Percentiles rank a stretch among this genome's conserved stretches.
Conservation (phyloP, 768 basidiomycete species). For the Tephrocybe sp. region DNA sequence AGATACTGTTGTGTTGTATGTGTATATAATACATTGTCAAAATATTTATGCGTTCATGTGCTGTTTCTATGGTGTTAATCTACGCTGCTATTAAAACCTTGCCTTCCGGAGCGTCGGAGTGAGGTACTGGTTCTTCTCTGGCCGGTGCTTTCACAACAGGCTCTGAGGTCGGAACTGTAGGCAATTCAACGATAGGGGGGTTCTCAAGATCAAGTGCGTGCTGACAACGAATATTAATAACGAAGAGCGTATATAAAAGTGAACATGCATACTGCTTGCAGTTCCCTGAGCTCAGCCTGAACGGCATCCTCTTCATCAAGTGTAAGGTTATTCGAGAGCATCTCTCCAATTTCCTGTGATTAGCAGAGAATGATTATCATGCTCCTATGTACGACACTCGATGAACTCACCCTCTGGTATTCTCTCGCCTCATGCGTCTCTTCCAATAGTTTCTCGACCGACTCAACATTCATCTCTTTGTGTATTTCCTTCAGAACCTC, state of each 20-base stretch:
- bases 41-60: no score
- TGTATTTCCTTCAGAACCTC: slow-evolving; percentile 93
- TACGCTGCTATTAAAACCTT: slow-evolving; percentile 36
- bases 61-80: slow-evolving; percentile 1
- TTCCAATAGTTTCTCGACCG: slow-evolving; percentile 90
- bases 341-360: slow-evolving; percentile 84
- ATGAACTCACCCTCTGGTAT: slow-evolving; percentile 72
- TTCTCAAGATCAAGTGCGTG: slow-evolving; percentile 21
- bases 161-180: slow-evolving; percentile 49
- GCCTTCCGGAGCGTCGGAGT: slow-evolving; percentile 12
- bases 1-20: no score
- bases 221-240: slow-evolving; percentile 23
- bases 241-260: background rate
- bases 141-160: slow-evolving; percentile 31
- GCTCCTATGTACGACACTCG: background rate
- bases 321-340: slow-evolving; percentile 79
- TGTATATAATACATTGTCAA: no score
- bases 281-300: slow-evolving; percentile 70
- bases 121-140: slow-evolving; percentile 23
- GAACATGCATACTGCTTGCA: slow-evolving; percentile 64
- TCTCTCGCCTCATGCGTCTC: slow-evolving; percentile 92
- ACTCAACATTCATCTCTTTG: slow-evolving; percentile 88
- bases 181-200: slow-evolving; percentile 40
- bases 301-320: slow-evolving; percentile 94
- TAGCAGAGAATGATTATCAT: slow-evolving; percentile 3